Evolutionary conservation across 805 yeast species (phyloP).

Genomic region (Kurtzmaniella fragi): DNA sequence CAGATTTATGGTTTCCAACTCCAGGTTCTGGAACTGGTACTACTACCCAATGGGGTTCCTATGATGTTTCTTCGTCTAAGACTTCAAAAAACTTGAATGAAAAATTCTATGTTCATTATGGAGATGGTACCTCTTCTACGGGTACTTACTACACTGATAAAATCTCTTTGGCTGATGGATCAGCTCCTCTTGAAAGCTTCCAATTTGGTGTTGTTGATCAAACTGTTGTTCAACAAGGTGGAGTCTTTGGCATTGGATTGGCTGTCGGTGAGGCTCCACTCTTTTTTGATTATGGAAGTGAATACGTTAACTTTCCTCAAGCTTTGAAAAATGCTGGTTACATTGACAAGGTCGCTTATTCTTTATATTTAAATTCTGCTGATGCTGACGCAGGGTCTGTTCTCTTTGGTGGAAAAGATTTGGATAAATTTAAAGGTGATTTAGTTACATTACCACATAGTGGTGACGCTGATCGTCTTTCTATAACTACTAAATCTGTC

Average conservation of each 20-base stretch:
- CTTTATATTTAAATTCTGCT: slow-evolving; percentile 37
- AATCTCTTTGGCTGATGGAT: background rate
- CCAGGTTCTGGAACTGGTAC: background rate
- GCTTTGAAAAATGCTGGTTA: slow-evolving; percentile 35
- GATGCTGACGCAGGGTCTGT: slow-evolving; percentile 26
- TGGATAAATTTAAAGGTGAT: slow-evolving; percentile 32
- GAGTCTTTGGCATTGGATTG: background rate
- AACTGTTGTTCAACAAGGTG: background rate
- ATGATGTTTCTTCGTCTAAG: slow-evolving; percentile 25
- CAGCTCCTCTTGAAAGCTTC: background rate
- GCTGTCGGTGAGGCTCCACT: background rate
- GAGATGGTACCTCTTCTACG: slow-evolving; percentile 34
- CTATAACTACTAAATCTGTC: background rate
- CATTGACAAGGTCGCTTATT: slow-evolving; percentile 39
- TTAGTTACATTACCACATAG: slow-evolving; percentile 27
- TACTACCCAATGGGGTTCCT: slow-evolving; percentile 36
- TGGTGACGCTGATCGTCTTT: background rate
- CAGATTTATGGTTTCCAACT: slow-evolving; percentile 7
- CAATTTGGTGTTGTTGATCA: background rate
- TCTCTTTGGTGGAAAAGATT: slow-evolving; percentile 42
- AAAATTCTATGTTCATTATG: slow-evolving; percentile 41
- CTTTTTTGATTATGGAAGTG: slow-evolving; percentile 9
- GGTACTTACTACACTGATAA: slow-evolving; percentile 16
- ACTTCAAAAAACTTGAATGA: slow-evolving; percentile 23
- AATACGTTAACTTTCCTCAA: slow-evolving; percentile 35